phyloP scores from a whole-genome alignment of 2,329 filamentous ascomycete genomes.

The Magnaporthiopsis rhizophila region DNA sequence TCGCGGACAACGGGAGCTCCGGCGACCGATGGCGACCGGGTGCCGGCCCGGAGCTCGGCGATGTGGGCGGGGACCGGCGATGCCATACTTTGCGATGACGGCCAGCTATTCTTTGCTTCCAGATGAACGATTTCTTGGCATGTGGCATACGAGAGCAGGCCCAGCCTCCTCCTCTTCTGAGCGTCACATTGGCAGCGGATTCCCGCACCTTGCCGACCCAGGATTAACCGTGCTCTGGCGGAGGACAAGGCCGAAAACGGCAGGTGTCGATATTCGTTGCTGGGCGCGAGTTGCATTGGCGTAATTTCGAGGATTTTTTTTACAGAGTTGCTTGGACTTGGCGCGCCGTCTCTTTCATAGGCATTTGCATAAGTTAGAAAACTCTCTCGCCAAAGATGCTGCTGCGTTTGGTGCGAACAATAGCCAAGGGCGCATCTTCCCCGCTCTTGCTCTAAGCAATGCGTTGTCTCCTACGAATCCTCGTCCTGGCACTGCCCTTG shows the following conservation, averaged over 20 bases:
- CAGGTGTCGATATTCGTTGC: neutral
- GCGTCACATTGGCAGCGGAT: neutral
- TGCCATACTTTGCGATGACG: no score
- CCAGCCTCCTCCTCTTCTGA: neutral
- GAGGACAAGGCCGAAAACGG: neutral
- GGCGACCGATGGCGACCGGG: no score
- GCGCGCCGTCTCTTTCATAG: neutral
- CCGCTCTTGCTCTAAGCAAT: neutral
- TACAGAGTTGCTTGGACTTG: neutral
- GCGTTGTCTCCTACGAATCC: neutral
- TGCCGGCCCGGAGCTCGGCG: no score
- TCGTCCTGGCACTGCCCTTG: neutral
- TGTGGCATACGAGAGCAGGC: neutral
- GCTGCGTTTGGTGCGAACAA: neutral
- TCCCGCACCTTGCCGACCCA: neutral
- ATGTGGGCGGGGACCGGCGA: no score
- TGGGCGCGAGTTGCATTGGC: neutral
- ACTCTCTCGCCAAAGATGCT: no score
- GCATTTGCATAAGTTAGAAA: neutral
- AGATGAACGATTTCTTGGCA: no score
- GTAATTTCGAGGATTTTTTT: neutral
- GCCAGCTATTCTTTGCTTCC: no score
- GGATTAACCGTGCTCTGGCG: neutral
- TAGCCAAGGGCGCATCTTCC: neutral
- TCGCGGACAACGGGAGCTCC: no score